Evolutionary conservation across 805 yeast species (phyloP).

Genomic region (Lipomyces sp.): DNA sequence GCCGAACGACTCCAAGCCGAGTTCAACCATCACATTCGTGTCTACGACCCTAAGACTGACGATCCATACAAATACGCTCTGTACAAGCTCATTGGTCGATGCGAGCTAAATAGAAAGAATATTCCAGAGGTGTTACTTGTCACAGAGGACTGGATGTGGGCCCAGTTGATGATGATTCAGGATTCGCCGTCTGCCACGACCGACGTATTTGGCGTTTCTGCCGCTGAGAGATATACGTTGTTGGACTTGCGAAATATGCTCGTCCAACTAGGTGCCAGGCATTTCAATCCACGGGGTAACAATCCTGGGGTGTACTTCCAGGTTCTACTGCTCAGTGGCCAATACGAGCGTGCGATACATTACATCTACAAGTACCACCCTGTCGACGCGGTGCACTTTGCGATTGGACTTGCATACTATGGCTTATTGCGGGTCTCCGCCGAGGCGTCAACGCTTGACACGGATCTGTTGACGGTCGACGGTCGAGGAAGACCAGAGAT

Average conservation of each 20-base stretch:
- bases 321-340: slow-evolving; percentile 72
- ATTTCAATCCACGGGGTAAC: slow-evolving; percentile 64
- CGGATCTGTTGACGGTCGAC: slow-evolving; percentile 48
- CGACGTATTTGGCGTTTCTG: slow-evolving; percentile 28
- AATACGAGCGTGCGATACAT: slow-evolving; percentile 79
- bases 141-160: slow-evolving; percentile 97
- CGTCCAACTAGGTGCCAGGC: slow-evolving; percentile 70
- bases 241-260: slow-evolving; percentile 74
- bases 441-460: slow-evolving; percentile 40
- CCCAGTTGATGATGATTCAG: slow-evolving; percentile 72
- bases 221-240: slow-evolving; percentile 57
- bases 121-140: slow-evolving; percentile 73
- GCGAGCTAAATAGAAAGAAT: slow-evolving; percentile 70
- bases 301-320: slow-evolving; percentile 76
- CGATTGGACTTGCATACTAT: slow-evolving; percentile 76
- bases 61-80: slow-evolving; percentile 92
- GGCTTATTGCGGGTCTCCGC: slow-evolving; percentile 63
- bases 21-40: slow-evolving; percentile 81
- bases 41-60: slow-evolving; percentile 59
- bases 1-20: slow-evolving; percentile 74
- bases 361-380: slow-evolving; percentile 67
- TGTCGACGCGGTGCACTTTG: slow-evolving; percentile 86
- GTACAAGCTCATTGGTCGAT: slow-evolving; percentile 90
- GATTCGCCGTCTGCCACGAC: slow-evolving; percentile 24
- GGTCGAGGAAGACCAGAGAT: slow-evolving; percentile 46